Evolutionary conservation across 2,329 filamentous ascomycete genomes (phyloP).

Genomic region (Phaeosphaeria sp.): DNA sequence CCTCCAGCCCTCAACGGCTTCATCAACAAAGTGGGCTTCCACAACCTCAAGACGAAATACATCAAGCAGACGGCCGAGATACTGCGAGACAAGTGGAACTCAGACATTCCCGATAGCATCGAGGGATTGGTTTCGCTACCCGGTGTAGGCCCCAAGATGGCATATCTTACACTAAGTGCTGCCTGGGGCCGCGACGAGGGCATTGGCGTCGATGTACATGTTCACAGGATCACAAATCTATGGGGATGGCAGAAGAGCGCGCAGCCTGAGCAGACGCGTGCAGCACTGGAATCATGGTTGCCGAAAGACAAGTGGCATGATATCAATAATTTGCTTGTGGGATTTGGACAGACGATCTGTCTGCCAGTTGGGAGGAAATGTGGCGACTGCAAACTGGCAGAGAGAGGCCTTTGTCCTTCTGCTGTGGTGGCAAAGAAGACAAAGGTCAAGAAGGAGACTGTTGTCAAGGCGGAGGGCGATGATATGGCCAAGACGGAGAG

Average conservation of each 20-base stretch:
- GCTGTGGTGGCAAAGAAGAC: conserved; percentile 57
- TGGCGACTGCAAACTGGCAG: conserved; percentile 82
- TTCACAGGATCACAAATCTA: conserved; percentile 91
- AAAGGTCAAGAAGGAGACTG: conserved; percentile 57
- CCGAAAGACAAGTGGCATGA: conserved; percentile 87
- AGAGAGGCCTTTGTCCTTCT: conserved; percentile 73
- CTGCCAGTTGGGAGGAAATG: conserved; percentile 80
- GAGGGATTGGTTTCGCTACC: conserved; percentile 78
- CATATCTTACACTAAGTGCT: conserved; percentile 82
- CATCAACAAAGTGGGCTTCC: conserved; percentile 87
- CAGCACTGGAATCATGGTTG: conserved; percentile 79
- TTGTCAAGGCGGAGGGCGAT: conserved; percentile 47
- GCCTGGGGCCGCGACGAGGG: conserved; percentile 75
- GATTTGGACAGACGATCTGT: conserved; percentile 86
- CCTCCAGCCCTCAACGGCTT: conserved; percentile 72
- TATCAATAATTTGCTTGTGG: conserved; percentile 89
- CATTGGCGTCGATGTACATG: conserved; percentile 93
- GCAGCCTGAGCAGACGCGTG: conserved; percentile 81
- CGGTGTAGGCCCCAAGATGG: conserved; percentile 95
- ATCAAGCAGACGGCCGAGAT: conserved; percentile 79
- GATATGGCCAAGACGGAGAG: conserved; percentile 32
- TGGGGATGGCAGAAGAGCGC: conserved; percentile 90
- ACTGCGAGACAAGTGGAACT: conserved; percentile 71
- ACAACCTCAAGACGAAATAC: conserved; percentile 90
- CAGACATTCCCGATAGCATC: conserved; percentile 82